Base-by-base conservation (phyloP, 768 basidiomycete species). In the Rhodosporidiobolus sp. region DNA sequence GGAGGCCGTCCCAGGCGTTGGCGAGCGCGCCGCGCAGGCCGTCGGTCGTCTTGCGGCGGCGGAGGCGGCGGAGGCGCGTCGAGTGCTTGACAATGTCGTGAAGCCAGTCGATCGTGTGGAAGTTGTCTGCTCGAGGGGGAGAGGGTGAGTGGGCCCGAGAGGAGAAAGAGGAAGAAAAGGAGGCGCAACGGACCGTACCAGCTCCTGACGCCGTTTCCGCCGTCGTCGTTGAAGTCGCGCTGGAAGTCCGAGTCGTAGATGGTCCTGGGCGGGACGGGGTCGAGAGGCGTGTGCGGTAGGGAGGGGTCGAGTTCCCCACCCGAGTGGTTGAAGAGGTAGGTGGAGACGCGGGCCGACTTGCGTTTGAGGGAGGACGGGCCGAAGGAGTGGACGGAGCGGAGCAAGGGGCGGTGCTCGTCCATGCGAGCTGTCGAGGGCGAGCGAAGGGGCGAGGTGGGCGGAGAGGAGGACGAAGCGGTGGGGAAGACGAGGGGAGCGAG, bases 21-120 rank as follows among this genome's bases (percentile, higher is more conserved):
- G 62, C 60, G 35, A 72, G n/a, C 24, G 58, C 35, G 12, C 69
- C 72, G 22, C 71, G 70, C 26, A 76, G 20, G 16, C 79, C 76
- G 10, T 63, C 34, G 35, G 63, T 65, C 35, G 43, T 69, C 55
- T 64, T 70, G 38, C 62, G 66, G 5, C 32, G 49, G 32, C 69
- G 53, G 17, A 77, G 73, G 56, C 67, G 30, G 28, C 69, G 60
- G n/a, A 66, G 59, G 26, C 75, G 70, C n/a, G 71, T 17, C 34
- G 72, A 65, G 55, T 64, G 50, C 78, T 83, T 79, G 74, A 83
- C 82, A 52, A 91, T 86, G 82, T 97, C 95, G 78, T 97, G 95
- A 65, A 97, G 84, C 95, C 94, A 97, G 81, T 97, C 94, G 67
- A 95, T 89, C 28, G 90, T 92, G 0, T 91, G 88, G 82, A 88